Evolutionary conservation across 2,329 filamentous ascomycete genomes (phyloP), one percentile per base, ranked within the genome.

Genomic region (Fusarium sp.): DNA sequence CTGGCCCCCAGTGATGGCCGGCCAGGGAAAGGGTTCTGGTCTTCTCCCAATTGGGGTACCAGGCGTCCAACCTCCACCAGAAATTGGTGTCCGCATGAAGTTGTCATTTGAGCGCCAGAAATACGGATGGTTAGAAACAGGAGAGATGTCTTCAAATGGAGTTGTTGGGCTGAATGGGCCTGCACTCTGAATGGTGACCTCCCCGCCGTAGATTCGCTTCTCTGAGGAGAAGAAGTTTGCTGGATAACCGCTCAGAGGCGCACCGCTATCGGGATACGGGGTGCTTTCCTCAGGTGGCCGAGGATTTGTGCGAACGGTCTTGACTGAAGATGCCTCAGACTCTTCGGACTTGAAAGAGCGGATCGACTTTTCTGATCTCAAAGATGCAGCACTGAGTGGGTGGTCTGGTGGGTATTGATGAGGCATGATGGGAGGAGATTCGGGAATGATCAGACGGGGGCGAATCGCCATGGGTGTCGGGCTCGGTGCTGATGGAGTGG

Each of bases 401-500:
- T 39, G 23, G 11, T 30, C 45, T 11, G 39, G 66, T n/a, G 37
- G 69, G 39, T 27, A 64, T 35, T 66, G 66, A 9, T 74, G 27
- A 7, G 58, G n/a, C 16, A 54, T 3, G 6, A 32, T 32, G 2
- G 63, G 37, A 48, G 76, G 72, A 2, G 76, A 77, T 13, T 80
- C 69, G 1, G 81, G 77, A 30, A 81, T 79, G 64, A 76, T 69
- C 2, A 83, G 62, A 13, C 76, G 76, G 0, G 83, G 83, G 2
- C 82, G 76, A 16, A 79, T 6, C 0, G 79, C 66, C 25, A 76
- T 50, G 0, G 82, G 81, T 0, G 81, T 83, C 4, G 82, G 81
- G 18, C 80, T 83, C 0, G 82, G 81, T 2, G 79, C 81, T 0
- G 82, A 82, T 0, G 83, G 83, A 0, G 81, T 83, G 0, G 78